phyloP scores from a whole-genome alignment of 2,329 filamentous ascomycete genomes.

The Calonectria fujianensis region DNA sequence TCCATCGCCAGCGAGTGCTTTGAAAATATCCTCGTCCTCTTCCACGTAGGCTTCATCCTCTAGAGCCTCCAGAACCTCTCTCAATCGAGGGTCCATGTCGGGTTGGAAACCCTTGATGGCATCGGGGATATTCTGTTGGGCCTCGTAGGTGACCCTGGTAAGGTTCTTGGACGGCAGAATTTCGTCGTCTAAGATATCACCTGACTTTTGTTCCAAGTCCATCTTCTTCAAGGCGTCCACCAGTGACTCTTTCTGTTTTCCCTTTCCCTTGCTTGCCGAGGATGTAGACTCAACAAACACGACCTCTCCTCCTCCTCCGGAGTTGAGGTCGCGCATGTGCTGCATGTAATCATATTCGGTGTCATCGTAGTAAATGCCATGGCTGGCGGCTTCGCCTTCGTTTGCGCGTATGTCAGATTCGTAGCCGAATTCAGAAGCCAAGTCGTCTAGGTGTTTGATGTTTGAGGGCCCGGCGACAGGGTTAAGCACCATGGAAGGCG shows the following conservation, averaged over 20 bases:
- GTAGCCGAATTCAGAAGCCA: conserved; percentile 84
- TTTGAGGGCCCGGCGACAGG: conserved; percentile 67
- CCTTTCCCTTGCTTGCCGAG: conserved; percentile 80
- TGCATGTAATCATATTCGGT: conserved; percentile 99
- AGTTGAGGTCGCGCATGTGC: conserved; percentile 91
- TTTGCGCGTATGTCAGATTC: conserved; percentile 85
- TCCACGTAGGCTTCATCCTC: conserved; percentile 97
- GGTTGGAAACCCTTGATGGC: conserved; percentile 95
- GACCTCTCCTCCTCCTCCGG: conserved; percentile 81
- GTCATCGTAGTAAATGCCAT: conserved; percentile 97
- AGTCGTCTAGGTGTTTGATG: conserved; percentile 82
- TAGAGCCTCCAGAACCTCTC: conserved; percentile 93
- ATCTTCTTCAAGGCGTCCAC: conserved; percentile 86
- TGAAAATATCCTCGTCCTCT: conserved; percentile 91
- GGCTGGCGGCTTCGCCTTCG: conserved; percentile 95
- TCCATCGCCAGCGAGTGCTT: conserved; percentile 80
- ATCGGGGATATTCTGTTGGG: conserved; percentile 94
- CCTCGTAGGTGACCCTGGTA: conserved; percentile 86
- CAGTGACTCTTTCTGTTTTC: conserved; percentile 84
- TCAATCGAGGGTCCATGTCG: conserved; percentile 95
- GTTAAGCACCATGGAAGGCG: conserved; percentile 93
- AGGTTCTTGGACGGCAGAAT: conserved; percentile 88
- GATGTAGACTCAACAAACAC: conserved; percentile 87
- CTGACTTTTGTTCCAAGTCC: conserved; percentile 72
- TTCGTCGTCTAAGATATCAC: conserved; percentile 81